Conservation (phyloP, 129 eudicot species). For the Chrysanthemum makinoi region DNA sequence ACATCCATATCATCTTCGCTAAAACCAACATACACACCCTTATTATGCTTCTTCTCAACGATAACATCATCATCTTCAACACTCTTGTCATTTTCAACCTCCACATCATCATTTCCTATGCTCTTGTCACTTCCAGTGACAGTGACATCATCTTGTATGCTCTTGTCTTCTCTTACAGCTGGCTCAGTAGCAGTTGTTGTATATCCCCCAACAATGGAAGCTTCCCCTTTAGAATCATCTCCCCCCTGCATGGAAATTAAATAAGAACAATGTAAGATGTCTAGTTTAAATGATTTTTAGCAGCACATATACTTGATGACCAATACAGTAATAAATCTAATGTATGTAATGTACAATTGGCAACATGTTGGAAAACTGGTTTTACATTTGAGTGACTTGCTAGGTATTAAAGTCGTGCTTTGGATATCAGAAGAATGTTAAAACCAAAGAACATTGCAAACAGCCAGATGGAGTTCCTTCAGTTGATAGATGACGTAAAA, state of each 20-base stretch:
- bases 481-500: constrained; percentile 61
- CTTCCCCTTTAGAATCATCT: constrained; percentile 24
- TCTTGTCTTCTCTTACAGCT: constrained; percentile 12
- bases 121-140: not conserved
- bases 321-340: not conserved
- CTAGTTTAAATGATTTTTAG: not conserved
- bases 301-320: not conserved
- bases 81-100: not conserved
- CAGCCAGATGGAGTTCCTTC: not conserved
- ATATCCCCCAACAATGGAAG: constrained; percentile 18
- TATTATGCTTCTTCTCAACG: constrained; percentile 15
- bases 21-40: constrained; percentile 23
- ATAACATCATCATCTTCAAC: constrained; percentile 36
- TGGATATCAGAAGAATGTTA: not conserved
- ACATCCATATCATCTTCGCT: too few relatives aligned
- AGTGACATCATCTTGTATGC: constrained; percentile 32
- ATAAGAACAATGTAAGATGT: constrained; percentile 14
- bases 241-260: constrained; percentile 24
- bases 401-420: constrained; percentile 5
- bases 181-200: constrained; percentile 29
- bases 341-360: not conserved
- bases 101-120: not conserved
- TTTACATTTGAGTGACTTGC: constrained; percentile 1
- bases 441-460: constrained; percentile 8
- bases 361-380: not conserved